A percentile compares a stretch with the other conserved stretches of the same genome.
These are phyloP conservation scores for Diaporthe citri DNA, from an alignment of 2,329 filamentous ascomycete genomes.

Conservation along the genomic window DNA sequence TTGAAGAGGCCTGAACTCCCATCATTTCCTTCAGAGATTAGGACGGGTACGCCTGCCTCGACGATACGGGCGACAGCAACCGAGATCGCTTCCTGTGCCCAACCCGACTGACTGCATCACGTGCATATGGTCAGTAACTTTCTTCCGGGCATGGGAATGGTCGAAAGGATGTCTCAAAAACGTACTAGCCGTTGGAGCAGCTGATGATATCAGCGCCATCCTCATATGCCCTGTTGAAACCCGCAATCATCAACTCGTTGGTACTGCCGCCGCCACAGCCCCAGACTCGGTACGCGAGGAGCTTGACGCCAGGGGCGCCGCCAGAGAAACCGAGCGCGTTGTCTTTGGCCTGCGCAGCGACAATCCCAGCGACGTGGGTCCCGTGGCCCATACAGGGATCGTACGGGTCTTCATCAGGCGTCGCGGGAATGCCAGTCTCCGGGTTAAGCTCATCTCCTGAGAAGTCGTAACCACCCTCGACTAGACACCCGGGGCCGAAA, in stretches of 20 bases:
- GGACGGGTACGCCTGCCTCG: conserved; percentile 5
- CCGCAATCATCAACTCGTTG: conserved; percentile 31
- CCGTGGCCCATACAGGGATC: conserved; percentile 47
- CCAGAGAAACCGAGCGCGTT: conserved; percentile 44
- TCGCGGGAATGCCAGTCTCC: conserved; percentile 44
- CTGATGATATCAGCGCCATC: conserved; percentile 19
- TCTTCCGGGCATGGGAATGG: background rate
- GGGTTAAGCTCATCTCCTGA: conserved; percentile 49
- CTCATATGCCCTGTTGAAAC: conserved; percentile 21
- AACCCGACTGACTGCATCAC: background rate
- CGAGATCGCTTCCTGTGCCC: conserved; percentile 11
- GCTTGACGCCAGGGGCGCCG: conserved; percentile 50
- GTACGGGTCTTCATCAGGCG: conserved; percentile 48
- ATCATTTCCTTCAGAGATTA: conserved; percentile 7
- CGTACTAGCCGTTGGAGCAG: conserved; percentile 24
- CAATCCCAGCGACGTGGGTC: conserved; percentile 46
- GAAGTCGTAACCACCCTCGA: conserved; percentile 53
- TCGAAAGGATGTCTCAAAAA: background rate
- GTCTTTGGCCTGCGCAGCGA: conserved; percentile 19
- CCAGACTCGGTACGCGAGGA: conserved; percentile 51
- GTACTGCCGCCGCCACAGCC: conserved; percentile 22
- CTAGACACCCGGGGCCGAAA: conserved; percentile 53
- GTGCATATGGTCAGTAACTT: background rate
- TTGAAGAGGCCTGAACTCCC: background rate
- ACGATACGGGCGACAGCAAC: conserved; percentile 11